phyloP scores from a whole-genome alignment of 176 grass and related monocot species.

The Saccharum officinarum region DNA sequence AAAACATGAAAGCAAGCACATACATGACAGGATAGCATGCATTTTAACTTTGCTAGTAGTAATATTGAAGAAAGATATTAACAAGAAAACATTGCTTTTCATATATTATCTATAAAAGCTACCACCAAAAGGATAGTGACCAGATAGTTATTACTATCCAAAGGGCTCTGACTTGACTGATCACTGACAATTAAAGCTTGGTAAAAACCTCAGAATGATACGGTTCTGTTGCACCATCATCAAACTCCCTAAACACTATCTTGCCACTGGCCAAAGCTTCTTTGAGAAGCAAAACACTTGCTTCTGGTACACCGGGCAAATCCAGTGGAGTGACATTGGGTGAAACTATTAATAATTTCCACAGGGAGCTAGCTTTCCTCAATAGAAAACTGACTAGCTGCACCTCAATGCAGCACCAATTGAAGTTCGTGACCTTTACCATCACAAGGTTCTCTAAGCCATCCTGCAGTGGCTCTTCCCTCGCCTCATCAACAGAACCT shows the following conservation, averaged over 20 bases:
- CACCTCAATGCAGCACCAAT: background rate
- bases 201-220: background rate
- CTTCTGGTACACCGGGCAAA: background rate
- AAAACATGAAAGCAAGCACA: background rate
- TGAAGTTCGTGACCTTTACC: slow-evolving; percentile 34
- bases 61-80: background rate
- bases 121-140: background rate
- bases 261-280: background rate
- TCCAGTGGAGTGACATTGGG: background rate
- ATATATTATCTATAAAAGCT: background rate
- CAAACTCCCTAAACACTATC: background rate
- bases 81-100: background rate
- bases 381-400: slow-evolving; percentile 24
- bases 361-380: slow-evolving; percentile 12
- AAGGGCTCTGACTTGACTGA: background rate
- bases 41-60: background rate
- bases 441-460: slow-evolving; percentile 14
- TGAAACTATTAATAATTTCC: slow-evolving; percentile 14
- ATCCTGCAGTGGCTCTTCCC: background rate
- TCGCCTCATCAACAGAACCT: background rate
- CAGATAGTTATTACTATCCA: background rate
- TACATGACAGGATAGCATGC: background rate
- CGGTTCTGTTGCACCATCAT: background rate
- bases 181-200: background rate
- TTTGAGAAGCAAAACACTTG: background rate